Evolutionary conservation across 257 asterid genomes (phyloP).

Genomic region (Haberlea rhodopensis): DNA sequence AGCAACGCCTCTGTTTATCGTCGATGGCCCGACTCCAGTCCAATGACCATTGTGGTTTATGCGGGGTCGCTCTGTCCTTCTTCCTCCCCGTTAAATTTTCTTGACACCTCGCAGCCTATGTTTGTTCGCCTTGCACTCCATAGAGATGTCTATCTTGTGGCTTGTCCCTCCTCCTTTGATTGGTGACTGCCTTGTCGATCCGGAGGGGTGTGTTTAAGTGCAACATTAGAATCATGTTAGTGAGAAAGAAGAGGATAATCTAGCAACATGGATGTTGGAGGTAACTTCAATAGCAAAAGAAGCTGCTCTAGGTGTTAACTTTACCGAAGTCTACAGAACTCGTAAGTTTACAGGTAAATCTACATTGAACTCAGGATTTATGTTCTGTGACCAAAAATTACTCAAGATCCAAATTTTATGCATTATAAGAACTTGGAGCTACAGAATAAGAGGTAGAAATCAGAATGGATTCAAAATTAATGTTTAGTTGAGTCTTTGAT

Average conservation of each 20-base stretch:
- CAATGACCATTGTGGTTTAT: no score
- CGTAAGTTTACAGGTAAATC: conserved; percentile 55
- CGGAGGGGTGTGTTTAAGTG: no score
- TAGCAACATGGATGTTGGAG: conserved; percentile 98
- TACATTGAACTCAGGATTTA: neutral
- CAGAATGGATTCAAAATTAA: neutral
- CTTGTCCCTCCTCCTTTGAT: no score
- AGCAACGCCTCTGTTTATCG: no score
- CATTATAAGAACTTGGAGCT: neutral
- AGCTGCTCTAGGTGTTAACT: conserved; percentile 46
- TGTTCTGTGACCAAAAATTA: neutral
- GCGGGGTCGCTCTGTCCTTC: no score
- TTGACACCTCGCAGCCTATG: no score
- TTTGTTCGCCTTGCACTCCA: no score
- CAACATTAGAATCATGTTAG: no score
- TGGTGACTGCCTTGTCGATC: no score
- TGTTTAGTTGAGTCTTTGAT: conserved; percentile 2
- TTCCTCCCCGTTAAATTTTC: no score
- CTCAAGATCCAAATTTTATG: neutral
- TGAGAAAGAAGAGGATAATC: conserved; percentile 74
- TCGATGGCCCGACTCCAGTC: no score
- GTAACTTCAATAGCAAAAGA: conserved; percentile 61
- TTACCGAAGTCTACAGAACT: conserved; percentile 56
- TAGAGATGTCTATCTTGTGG: no score
- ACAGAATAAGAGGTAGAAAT: neutral